Evolutionary conservation across 2,329 filamentous ascomycete species (phyloP).

Genomic region (Zymoseptoria passerinii): DNA sequence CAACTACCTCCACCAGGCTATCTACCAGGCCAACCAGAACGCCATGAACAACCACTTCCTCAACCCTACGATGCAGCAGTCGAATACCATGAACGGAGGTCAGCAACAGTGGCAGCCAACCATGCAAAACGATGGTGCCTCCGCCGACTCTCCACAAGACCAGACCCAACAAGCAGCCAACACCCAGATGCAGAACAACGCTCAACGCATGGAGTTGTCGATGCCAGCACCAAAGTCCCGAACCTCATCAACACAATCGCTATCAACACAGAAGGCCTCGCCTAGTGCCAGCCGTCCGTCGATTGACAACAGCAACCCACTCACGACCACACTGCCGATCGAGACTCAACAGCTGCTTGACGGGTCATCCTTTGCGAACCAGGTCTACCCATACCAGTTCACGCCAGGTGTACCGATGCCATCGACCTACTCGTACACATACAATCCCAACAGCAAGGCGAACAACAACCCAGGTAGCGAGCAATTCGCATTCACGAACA

Average conservation of each 20-base stretch:
- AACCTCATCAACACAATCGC: slow-evolving; percentile 14
- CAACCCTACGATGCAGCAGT: slow-evolving; percentile 29
- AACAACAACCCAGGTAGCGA: slow-evolving; percentile 19
- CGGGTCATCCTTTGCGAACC: slow-evolving; percentile 6
- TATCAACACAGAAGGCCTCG: neutral
- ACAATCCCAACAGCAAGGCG: slow-evolving; percentile 23
- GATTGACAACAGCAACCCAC: slow-evolving; percentile 26
- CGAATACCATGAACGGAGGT: slow-evolving; percentile 18
- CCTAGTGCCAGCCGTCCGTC: neutral
- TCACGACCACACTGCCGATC: slow-evolving; percentile 44
- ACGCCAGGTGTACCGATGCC: slow-evolving; percentile 10
- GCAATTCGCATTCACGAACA: neutral
- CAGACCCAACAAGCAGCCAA: neutral
- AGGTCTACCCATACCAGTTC: slow-evolving; percentile 11
- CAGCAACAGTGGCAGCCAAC: slow-evolving; percentile 37
- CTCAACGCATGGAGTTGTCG: slow-evolving; percentile 39
- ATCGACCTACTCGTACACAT: slow-evolving; percentile 15
- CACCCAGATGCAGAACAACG: slow-evolving; percentile 2
- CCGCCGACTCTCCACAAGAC: neutral
- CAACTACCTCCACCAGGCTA: slow-evolving; percentile 40
- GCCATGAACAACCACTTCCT: slow-evolving; percentile 34
- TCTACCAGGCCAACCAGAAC: slow-evolving; percentile 36
- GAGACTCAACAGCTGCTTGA: slow-evolving; percentile 48
- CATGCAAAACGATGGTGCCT: slow-evolving; percentile 4
- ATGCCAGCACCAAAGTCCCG: neutral